Evolutionary conservation across 225 moss, liverwort and hornwort genomes (phyloP), one percentile per base, ranked within the genome.

Genomic region (Polytrichum formosum): DNA sequence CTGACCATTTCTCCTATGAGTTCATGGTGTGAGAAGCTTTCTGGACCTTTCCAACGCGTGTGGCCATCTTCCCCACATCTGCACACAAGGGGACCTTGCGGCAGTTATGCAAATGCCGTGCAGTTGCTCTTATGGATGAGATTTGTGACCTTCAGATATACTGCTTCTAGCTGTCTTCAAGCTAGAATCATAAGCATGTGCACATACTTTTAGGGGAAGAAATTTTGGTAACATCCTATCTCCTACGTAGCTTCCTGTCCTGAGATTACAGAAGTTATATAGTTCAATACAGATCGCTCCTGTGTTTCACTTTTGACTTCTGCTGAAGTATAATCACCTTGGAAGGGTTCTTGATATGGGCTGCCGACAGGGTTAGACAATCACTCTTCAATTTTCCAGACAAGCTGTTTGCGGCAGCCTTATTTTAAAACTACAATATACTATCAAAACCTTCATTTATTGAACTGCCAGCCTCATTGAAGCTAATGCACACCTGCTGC

Each of bases 1-100:
- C 83, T 27, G 86, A 83, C 30, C 80, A 62, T 80, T 87, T 78
- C 68, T 77, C 80, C 18, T 87, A 78, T 29, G 83, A 87, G 74
- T 80, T 80, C 73, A 83, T 83, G 80, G 86, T 80, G 59, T 71
- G 71, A 71, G 54, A 53, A 46, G 46, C 70, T 80, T 69, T 74
- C 74, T 68, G 68, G 56, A 70, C 67, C 53, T 72, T 65, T 69
- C 56, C 59, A 70, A 71, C n/a, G 25, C 66, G 59, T 75, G 71
- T 35, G 61, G 61, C 26, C 70, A 64, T 35, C 73, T 65, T 72
- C 73, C 21, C 78, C 63, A 76, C 64, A 72, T 58, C 68, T 80
- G 74, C 78, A 54, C 71, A 53, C 72, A 69, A 69, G 72, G 70
- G 66, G 77, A 68, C 72, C 79, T 63, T 70, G 79, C 85, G 65